Conservation (phyloP, 352 stramenopile genomes). For the Globisporangium spiculum region DNA sequence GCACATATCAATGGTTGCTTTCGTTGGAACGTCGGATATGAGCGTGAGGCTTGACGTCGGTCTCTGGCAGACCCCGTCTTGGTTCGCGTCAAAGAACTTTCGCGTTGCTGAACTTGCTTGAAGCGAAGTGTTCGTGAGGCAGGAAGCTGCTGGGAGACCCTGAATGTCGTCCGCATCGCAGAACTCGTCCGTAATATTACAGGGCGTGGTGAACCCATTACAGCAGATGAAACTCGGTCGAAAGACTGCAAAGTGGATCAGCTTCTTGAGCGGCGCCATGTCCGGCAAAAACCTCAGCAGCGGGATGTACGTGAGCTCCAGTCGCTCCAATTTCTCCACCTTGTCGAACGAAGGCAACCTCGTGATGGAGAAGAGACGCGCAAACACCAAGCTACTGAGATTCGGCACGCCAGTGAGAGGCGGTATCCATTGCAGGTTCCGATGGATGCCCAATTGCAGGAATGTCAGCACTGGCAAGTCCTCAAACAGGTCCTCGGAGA, state of each 20-base stretch:
- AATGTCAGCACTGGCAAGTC: conserved; percentile 29
- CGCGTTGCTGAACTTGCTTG: conserved; percentile 17
- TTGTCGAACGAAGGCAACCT: conserved; percentile 28
- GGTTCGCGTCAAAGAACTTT: conserved; percentile 16
- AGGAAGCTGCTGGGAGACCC: conserved; percentile 6
- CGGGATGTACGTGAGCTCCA: conserved; percentile 25
- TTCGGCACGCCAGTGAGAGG: conserved; percentile 27
- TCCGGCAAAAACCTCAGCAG: conserved; percentile 22
- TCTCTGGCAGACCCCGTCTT: conserved; percentile 17
- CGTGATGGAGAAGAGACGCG: conserved; percentile 18
- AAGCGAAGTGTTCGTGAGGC: conserved; percentile 12
- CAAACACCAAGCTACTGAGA: conserved; percentile 31
- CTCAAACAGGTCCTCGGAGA: conserved; percentile 31
- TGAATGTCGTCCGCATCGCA: conserved; percentile 8
- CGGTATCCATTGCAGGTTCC: conserved; percentile 23
- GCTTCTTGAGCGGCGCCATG: conserved; percentile 11
- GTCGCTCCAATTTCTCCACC: conserved; percentile 18
- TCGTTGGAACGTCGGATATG: conserved; percentile 20
- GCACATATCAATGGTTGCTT: conserved; percentile 26
- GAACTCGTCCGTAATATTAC: conserved; percentile 28
- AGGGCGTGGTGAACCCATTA: conserved; percentile 32
- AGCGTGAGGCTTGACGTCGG: background rate
- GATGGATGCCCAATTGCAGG: conserved; percentile 35
- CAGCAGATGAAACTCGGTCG: conserved; percentile 29
- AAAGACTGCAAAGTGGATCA: conserved; percentile 28